Evolutionary conservation across 805 yeast species (phyloP), one percentile per base, ranked within the genome.

Genomic region (Dipodascus albidus): DNA sequence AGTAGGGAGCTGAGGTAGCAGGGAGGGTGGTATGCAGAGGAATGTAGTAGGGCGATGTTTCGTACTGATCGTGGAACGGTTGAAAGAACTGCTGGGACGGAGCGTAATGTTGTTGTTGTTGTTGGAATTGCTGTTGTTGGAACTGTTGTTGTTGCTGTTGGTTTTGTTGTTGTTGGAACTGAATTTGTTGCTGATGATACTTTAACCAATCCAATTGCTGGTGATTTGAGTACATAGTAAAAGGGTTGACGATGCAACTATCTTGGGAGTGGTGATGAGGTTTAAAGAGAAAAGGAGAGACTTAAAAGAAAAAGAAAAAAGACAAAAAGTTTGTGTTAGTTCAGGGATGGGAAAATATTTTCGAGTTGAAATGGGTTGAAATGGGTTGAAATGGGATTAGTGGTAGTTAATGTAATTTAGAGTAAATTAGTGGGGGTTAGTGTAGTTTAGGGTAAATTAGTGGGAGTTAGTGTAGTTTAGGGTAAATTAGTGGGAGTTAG

Each of bases 101-200:
- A 11, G 33, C 6, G 33, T 6, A 6, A 6, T 27, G 33, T 6
- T 27, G 11, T 11, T 27, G 33, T 11, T 27, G 33, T 14, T 38
- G 44, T 38, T 38, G 44, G 23, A 23, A 17, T 15, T 48, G 50
- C 21, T 48, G 50, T 14, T 48, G 50, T 41, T 48, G 50, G 19
- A 23, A 9, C 35, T 48, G 50, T 3, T 48, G 50, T 20, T 24
- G 50, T 41, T 48, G 50, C n/a, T 48, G 50, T 9, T 47, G 49
- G 11, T 21, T 9, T 4, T 48, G 50, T 41, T 48, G 50, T 6
- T 48, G 50, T 23, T 23, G 38, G 3, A n/a, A 14, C 15, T 48
- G 50, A 17, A 48, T 38, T 17, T 48, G 50, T 20, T 23, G 33
- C 41, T 48, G 50, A 19, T 23, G 50, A 19, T 48, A 33, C 21